A percentile compares a stretch with the other conserved stretches of the same genome.
These are phyloP conservation scores for Brassica carinata DNA, from an alignment of 345 rosid genomes.

Conservation along the genomic window DNA sequence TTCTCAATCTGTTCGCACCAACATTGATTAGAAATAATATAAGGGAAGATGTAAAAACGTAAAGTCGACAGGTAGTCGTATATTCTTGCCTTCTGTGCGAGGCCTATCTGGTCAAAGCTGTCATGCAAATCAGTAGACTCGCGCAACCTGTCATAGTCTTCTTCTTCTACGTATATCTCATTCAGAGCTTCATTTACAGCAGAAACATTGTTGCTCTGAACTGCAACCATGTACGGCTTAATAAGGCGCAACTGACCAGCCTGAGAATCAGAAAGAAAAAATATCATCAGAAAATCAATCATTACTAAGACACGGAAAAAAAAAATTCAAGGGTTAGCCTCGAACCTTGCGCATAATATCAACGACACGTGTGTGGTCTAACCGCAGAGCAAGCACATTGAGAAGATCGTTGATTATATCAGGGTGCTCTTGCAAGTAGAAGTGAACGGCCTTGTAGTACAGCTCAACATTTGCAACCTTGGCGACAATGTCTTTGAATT, in stretches of 20 bases:
- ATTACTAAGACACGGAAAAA: not conserved
- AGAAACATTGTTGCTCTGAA: constrained; percentile 93
- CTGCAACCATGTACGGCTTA: constrained; percentile 97
- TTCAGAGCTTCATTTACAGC: constrained; percentile 96
- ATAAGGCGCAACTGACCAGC: constrained; percentile 94
- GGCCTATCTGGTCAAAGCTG: constrained; percentile 92
- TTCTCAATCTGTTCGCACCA: constrained; percentile 75
- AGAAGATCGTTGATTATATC: constrained; percentile 94
- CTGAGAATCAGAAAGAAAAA: constrained; percentile 45
- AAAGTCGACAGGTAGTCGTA: not conserved
- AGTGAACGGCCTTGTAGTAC: constrained; percentile 97
- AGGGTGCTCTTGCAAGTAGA: constrained; percentile 98
- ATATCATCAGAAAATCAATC: constrained; percentile 7
- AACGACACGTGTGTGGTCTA: constrained; percentile 97
- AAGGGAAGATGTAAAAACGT: not conserved
- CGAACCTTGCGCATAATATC: constrained; percentile 96
- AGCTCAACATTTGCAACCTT: constrained; percentile 99
- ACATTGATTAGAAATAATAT: not conserved
- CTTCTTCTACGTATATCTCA: constrained; percentile 94
- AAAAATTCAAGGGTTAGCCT: not conserved
- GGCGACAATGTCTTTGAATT: constrained; percentile 89
- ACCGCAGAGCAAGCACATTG: constrained; percentile 91
- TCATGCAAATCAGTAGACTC: constrained; percentile 93
- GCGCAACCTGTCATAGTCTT: constrained; percentile 92
- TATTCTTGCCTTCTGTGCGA: constrained; percentile 78